Evolutionary conservation across 371 early-diverging fungal genomes (phyloP).

Genomic region (Mortierella sp.): DNA sequence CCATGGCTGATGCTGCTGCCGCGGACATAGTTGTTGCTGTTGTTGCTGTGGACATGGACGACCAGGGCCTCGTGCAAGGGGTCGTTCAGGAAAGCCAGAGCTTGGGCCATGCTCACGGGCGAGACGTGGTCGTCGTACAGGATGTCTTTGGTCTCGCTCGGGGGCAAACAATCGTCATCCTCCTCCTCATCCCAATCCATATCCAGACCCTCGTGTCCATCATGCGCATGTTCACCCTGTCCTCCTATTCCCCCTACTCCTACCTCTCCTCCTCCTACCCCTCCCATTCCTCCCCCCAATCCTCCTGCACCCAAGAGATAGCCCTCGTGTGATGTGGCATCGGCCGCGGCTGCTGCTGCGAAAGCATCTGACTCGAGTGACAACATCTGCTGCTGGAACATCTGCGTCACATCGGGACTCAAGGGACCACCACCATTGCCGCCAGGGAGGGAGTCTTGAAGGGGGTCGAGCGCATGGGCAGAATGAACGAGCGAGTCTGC

Average conservation of each 20-base stretch:
- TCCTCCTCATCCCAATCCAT: conserved; percentile 22
- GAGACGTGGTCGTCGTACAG: conserved; percentile 54
- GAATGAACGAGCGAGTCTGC: conserved; percentile 17
- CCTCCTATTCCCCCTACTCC: conserved; percentile 18
- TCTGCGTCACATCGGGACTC: conserved; percentile 8
- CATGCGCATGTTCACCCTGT: background rate
- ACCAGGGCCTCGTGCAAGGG: conserved; percentile 21
- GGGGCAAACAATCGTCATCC: conserved; percentile 45
- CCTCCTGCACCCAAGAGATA: background rate
- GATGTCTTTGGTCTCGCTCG: conserved; percentile 52
- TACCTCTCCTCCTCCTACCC: background rate
- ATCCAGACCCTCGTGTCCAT: conserved; percentile 1
- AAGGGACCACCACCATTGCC: background rate
- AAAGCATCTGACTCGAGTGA: conserved; percentile 26
- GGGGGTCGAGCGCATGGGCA: background rate
- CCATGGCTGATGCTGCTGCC: background rate
- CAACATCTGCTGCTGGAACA: conserved; percentile 34
- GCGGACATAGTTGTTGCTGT: background rate
- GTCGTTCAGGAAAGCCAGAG: conserved; percentile 38
- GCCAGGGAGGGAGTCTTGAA: conserved; percentile 6
- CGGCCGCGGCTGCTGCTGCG: conserved; percentile 16
- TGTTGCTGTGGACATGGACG: background rate
- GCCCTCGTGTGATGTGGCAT: conserved; percentile 1
- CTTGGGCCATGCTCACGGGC: conserved; percentile 34
- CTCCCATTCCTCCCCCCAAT: background rate